Percentiles rank a stretch among this genome's conserved stretches.
Evolutionary conservation across 2,329 filamentous ascomycete species (phyloP).

Genomic region (Endocalyx cinctus): DNA sequence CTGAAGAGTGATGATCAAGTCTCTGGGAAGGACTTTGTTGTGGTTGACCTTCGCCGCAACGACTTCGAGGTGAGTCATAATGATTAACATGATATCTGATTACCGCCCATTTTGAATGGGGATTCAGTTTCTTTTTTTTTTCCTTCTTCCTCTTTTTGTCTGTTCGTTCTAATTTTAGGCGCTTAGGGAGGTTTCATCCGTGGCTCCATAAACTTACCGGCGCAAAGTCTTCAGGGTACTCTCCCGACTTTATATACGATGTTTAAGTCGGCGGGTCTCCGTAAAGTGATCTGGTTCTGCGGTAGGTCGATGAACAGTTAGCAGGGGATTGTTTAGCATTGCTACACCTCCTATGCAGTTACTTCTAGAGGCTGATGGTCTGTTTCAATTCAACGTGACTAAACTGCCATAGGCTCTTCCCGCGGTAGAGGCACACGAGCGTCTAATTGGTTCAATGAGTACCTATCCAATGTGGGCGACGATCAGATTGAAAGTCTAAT

Average conservation of each 20-base stretch:
- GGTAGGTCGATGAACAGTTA: no score
- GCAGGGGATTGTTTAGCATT: no score
- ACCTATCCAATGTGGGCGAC: conserved; percentile 38
- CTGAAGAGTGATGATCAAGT: conserved; percentile 1
- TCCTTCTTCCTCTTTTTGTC: not conserved
- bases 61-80: conserved; percentile 32
- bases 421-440: conserved; percentile 49
- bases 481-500: conserved; percentile 42
- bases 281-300: conserved; percentile 44
- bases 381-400: no score
- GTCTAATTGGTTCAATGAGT: conserved; percentile 51
- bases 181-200: conserved; percentile 51
- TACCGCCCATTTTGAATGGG: no score
- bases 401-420: conserved; percentile 45
- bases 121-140: no score
- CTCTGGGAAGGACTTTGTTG: conserved; percentile 23
- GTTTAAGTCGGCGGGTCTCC: conserved; percentile 35
- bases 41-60: conserved; percentile 37
- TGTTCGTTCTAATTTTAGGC: conserved; percentile 3
- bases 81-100: not conserved
- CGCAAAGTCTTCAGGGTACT: conserved; percentile 39
- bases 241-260: conserved; percentile 38
- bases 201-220: conserved; percentile 48
- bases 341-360: no score
- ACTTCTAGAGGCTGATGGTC: no score